These are phyloP conservation scores for Nannizziopsis arthrosporioides DNA, from an alignment of 2,329 filamentous ascomycete genomes.

Conservation along the genomic window DNA sequence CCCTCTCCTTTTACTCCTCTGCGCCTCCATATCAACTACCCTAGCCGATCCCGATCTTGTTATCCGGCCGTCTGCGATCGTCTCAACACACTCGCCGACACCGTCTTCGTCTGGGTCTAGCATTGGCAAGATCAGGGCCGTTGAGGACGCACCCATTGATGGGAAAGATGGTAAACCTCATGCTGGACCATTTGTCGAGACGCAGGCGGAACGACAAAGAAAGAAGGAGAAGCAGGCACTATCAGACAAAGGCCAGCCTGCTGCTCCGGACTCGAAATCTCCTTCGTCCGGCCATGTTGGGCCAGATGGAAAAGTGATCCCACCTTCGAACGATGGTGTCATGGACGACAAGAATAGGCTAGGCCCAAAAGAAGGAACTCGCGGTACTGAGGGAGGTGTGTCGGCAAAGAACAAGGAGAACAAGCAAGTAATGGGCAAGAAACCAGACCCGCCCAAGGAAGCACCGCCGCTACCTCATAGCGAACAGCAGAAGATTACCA, in stretches of 20 bases:
- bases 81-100: not conserved
- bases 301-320: conserved; percentile 34
- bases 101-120: not conserved
- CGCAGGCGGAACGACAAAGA: conserved; percentile 37
- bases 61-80: not conserved
- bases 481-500: conserved; percentile 57
- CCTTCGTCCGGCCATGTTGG: conserved; percentile 29
- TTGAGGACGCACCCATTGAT: conserved; percentile 69
- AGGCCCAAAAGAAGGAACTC: conserved; percentile 70
- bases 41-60: conserved; percentile 10
- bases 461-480: conserved; percentile 69
- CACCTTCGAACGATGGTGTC: conserved; percentile 59
- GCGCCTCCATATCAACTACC: conserved; percentile 11
- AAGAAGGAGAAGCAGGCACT: conserved; percentile 28
- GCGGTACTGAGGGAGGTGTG: conserved; percentile 79
- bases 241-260: conserved; percentile 18
- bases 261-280: conserved; percentile 19
- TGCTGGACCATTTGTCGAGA: conserved; percentile 58
- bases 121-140: conserved; percentile 4
- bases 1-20: conserved; percentile 13
- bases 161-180: conserved; percentile 91
- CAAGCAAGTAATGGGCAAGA: conserved; percentile 56
- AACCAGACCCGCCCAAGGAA: conserved; percentile 74
- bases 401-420: conserved; percentile 72
- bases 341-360: conserved; percentile 79